A percentile compares a stretch with the other conserved stretches of the same genome.
These are phyloP conservation scores for Rhododendron simsii DNA, from an alignment of 148 eudicot species.

Conservation along the genomic window DNA sequence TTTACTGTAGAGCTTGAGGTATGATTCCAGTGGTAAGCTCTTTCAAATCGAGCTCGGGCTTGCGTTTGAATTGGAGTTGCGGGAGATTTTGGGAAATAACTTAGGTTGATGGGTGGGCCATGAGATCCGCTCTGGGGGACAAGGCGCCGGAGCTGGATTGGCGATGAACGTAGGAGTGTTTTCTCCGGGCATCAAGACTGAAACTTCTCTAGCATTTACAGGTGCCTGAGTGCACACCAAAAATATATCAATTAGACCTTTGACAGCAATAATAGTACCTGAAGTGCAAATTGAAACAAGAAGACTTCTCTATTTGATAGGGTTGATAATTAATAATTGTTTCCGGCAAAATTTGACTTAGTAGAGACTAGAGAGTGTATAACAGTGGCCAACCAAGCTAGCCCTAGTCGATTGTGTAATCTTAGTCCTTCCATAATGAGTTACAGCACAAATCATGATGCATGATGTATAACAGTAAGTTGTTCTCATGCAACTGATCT, in stretches of 20 bases:
- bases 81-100: slow-evolving; percentile 6
- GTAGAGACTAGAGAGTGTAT: background rate
- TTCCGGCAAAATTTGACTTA: background rate
- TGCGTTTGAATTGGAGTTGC: slow-evolving; percentile 14
- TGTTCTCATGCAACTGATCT: background rate
- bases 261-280: background rate
- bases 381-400: background rate
- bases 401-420: background rate
- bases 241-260: background rate
- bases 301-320: background rate
- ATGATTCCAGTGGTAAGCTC: background rate
- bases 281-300: background rate
- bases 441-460: background rate
- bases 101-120: slow-evolving; percentile 41
- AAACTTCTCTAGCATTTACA: slow-evolving; percentile 36
- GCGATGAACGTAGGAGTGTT: slow-evolving; percentile 59
- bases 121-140: slow-evolving; percentile 45
- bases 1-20: background rate
- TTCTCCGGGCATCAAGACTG: slow-evolving; percentile 71
- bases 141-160: slow-evolving; percentile 51
- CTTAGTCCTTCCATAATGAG: background rate
- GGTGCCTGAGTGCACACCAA: slow-evolving; percentile 28
- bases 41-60: slow-evolving; percentile 11
- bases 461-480: background rate
- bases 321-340: background rate